phyloP scores from a whole-genome alignment of 2,329 filamentous ascomycete genomes.

The Aspergillus tanneri region DNA sequence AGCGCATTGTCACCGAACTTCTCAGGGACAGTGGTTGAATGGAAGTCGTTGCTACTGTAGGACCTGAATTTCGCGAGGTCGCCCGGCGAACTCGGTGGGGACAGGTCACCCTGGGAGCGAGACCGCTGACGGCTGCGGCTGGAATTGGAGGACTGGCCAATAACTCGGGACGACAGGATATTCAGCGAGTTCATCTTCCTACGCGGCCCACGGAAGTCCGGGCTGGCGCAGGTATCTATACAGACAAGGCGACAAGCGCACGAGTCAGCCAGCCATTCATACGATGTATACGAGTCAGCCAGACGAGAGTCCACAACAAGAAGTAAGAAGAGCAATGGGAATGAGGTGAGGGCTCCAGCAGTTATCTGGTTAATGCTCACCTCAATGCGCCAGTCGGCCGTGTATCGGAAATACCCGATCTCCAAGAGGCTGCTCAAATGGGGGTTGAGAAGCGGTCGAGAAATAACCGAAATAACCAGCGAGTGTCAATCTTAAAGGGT shows the following conservation, averaged over 20 bases:
- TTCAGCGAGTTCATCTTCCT: constrained; percentile 94
- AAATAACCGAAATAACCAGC: constrained; percentile 7
- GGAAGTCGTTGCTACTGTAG: constrained; percentile 44
- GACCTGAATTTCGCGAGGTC: constrained; percentile 43
- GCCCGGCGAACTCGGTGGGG: constrained; percentile 30
- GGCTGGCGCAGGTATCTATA: constrained; percentile 38
- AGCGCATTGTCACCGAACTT: constrained; percentile 28
- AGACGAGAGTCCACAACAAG: constrained; percentile 12
- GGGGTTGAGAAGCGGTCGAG: constrained; percentile 4
- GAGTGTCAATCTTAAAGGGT: background rate
- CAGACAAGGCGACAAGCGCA: constrained; percentile 14
- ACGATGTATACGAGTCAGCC: constrained; percentile 19
- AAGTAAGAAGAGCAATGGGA: constrained; percentile 16
- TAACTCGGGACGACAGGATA: constrained; percentile 82
- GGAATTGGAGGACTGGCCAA: constrained; percentile 57
- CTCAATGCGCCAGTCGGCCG: constrained; percentile 43
- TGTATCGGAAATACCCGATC: constrained; percentile 23
- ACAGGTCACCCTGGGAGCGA: constrained; percentile 52
- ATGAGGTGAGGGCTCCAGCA: too few species aligned
- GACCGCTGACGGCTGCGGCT: constrained; percentile 52
- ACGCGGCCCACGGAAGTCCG: constrained; percentile 48
- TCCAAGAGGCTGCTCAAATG: constrained; percentile 11
- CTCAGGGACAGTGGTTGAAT: constrained; percentile 30
- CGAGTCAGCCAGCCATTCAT: constrained; percentile 16
- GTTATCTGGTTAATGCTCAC: constrained; percentile 25